These are phyloP conservation scores for Pyrus pyrifolia DNA, from an alignment of 306 rosid species.

Conservation along the genomic window DNA sequence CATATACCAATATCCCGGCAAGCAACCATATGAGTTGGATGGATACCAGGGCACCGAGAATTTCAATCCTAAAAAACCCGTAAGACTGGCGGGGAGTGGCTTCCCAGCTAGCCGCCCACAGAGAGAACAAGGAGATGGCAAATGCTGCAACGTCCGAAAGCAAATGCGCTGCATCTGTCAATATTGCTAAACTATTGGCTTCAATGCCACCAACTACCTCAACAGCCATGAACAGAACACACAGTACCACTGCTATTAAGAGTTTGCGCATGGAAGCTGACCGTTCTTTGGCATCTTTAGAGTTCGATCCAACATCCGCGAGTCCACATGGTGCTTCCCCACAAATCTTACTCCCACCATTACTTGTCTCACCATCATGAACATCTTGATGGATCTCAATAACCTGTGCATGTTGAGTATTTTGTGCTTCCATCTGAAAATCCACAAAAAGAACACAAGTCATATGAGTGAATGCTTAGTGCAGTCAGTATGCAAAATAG, in stretches of 20 bases:
- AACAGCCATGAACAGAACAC: constrained; percentile 61
- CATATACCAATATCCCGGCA: constrained; percentile 65
- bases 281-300: constrained; percentile 62
- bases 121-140: constrained; percentile 67
- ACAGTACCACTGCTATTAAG: constrained; percentile 52
- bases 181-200: constrained; percentile 74
- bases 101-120: constrained; percentile 86
- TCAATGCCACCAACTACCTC: constrained; percentile 69
- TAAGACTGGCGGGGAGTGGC: constrained; percentile 80
- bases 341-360: constrained; percentile 48
- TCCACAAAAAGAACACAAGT: background rate
- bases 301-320: constrained; percentile 44
- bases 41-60: constrained; percentile 75
- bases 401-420: constrained; percentile 30
- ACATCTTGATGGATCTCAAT: constrained; percentile 42
- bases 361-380: constrained; percentile 17
- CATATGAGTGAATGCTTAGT: background rate
- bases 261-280: constrained; percentile 62
- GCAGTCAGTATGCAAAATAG: background rate
- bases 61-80: constrained; percentile 70
- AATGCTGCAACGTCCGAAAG: constrained; percentile 76
- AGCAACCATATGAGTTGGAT: constrained; percentile 75
- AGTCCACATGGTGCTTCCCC: constrained; percentile 74
- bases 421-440: constrained; percentile 54
- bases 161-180: constrained; percentile 83